These are phyloP conservation scores for Neofusicoccum umdonicola DNA, from an alignment of 2,329 filamentous ascomycete genomes.

Conservation along the genomic window DNA sequence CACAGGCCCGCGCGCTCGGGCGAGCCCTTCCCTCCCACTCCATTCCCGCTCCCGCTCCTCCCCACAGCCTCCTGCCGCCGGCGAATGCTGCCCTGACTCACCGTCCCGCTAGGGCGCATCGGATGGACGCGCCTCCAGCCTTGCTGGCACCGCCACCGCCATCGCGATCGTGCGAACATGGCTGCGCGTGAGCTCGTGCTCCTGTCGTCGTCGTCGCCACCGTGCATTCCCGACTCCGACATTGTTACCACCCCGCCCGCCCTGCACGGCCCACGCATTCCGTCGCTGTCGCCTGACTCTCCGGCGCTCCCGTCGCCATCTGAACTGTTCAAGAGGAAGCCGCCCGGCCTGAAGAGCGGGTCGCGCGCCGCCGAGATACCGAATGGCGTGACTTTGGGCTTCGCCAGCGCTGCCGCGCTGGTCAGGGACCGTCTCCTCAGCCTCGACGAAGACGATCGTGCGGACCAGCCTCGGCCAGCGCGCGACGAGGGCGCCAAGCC, in stretches of 20 bases:
- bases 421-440: conserved; percentile 30
- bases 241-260: conserved; percentile 5
- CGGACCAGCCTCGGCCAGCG: background rate
- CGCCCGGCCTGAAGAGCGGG: conserved; percentile 26
- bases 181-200: conserved; percentile 21
- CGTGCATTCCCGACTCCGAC: conserved; percentile 8
- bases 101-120: background rate
- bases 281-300: conserved; percentile 23
- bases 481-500: conserved; percentile 11
- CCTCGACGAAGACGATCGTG: conserved; percentile 19
- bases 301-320: conserved; percentile 27
- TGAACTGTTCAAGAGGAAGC: conserved; percentile 21
- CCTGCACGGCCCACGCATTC: background rate
- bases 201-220: conserved; percentile 33
- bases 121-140: background rate
- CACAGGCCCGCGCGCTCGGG: background rate
- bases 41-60: too few relatives aligned
- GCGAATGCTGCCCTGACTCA: background rate
- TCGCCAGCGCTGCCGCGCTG: conserved; percentile 33
- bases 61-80: background rate
- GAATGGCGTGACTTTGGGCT: conserved; percentile 28
- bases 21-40: background rate
- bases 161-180: background rate
- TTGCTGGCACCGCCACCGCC: background rate
- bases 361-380: conserved; percentile 29